Base-by-base conservation (phyloP, 106 monocot species). In the Dactylorhiza incarnata region DNA sequence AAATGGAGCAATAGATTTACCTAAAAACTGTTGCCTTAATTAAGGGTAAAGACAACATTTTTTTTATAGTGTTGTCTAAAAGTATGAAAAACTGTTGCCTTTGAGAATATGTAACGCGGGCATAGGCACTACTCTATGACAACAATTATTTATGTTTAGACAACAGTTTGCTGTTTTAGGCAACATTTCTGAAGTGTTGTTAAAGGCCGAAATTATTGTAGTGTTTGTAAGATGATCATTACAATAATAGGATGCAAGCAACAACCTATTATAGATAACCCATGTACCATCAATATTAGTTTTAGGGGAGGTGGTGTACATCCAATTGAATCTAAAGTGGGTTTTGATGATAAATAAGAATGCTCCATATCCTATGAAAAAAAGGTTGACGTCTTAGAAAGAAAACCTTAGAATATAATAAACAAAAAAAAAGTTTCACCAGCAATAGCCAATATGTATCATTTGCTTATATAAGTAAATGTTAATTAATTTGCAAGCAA, bases 231-330 rank as follows among this genome's bases (percentile, higher is more conserved):
- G 17, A 17, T 17, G n/a, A 46, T 2, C 1, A 69, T 69, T 6
- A 69, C 7, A 16, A 69, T 46, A 46, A 68, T 19, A 45, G 10
- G 12, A 65, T 65, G 29, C 9, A 65, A 65, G 65, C 19, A 65
- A 65, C 0, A 2, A 4, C 9, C 10, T 29, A 29, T 1, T 26
- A 37, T 69, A 69, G 0, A 69, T 16, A 69, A 13, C 52, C 24
- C 70, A 75, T 49, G 20, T 86, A 90, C 88, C 88, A 68, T 37
- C 15, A 63, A 14, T 76, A 78, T 78, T 81, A 78, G 83, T 71
- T 74, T 65, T 0, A 79, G 72, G 12, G 71, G 5, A 20, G 55
- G n/a, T 45, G 49, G 45, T 9, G 63, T 63, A 63, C 53, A 47
- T 68, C 51, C 69, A 61, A n/a, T 61, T 47, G 67, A 58, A 48